A percentile compares a stretch with the other conserved stretches of the same genome.
These are phyloP conservation scores for Nicotiana otophora DNA, from an alignment of 257 asterid genomes.

Conservation along the genomic window DNA sequence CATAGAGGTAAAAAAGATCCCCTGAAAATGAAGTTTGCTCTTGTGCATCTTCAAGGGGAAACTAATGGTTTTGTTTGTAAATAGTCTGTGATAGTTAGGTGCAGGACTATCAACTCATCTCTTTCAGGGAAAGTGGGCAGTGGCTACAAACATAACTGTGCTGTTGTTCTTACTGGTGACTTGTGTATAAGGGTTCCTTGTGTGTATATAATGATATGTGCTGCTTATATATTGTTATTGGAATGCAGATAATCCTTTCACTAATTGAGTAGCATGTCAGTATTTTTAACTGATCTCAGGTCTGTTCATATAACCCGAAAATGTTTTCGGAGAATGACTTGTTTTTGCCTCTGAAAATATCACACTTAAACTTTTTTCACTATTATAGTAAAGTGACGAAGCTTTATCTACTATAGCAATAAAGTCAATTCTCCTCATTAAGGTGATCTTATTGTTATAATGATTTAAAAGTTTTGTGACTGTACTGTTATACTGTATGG, in stretches of 20 bases:
- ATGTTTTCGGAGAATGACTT: background rate
- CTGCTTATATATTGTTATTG: background rate
- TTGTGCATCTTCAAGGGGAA: background rate
- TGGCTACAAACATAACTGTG: conserved; percentile 2
- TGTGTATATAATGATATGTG: conserved; percentile 1
- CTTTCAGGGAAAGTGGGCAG: background rate
- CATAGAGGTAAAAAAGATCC: background rate
- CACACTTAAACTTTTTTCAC: no score
- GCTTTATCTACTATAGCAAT: no score
- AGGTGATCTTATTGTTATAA: no score
- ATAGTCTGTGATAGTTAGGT: conserved; percentile 11
- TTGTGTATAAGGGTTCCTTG: background rate
- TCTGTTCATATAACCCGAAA: background rate
- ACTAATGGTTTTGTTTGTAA: conserved; percentile 1
- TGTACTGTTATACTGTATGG: no score
- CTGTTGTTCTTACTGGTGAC: background rate
- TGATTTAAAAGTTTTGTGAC: no score
- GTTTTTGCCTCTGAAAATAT: no score
- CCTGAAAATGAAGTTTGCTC: background rate
- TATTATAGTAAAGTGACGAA: no score
- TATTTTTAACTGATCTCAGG: background rate
- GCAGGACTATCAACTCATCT: conserved; percentile 2
- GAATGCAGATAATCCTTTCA: background rate
- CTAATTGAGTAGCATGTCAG: background rate
- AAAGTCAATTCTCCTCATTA: no score